phyloP scores from a whole-genome alignment of 2,329 filamentous ascomycete genomes.

The Zarea fungicola region DNA sequence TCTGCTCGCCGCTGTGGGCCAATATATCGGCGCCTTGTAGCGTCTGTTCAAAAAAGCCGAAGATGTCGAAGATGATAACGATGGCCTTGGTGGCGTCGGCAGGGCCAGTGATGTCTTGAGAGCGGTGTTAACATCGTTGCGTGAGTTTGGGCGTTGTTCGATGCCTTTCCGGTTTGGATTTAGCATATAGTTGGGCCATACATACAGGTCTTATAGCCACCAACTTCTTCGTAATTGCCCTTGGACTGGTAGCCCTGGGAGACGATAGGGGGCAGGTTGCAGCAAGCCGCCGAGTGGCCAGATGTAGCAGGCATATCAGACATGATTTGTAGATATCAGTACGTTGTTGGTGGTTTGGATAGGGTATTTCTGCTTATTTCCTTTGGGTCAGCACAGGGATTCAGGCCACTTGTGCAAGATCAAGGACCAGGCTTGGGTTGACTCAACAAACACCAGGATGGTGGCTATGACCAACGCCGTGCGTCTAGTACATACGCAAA shows the following conservation, averaged over 20 bases:
- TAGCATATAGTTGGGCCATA: no score
- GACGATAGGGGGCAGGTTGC: conserved; percentile 55
- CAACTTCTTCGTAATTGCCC: conserved; percentile 52
- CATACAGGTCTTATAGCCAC: conserved; percentile 48
- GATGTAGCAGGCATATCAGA: conserved; percentile 46
- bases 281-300: conserved; percentile 53
- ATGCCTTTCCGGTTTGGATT: not conserved
- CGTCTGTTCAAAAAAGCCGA: conserved; percentile 66
- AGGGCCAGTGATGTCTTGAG: conserved; percentile 43
- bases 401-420: no score
- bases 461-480: not conserved
- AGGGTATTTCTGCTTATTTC: not conserved
- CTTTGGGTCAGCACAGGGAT: not conserved
- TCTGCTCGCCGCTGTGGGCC: conserved; percentile 48
- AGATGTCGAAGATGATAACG: conserved; percentile 51
- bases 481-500: not conserved
- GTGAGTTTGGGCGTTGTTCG: no score
- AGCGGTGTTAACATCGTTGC: conserved; percentile 9
- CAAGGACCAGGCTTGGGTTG: not conserved
- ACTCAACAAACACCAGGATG: no score
- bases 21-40: conserved; percentile 66
- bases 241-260: conserved; percentile 48
- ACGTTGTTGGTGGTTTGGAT: not conserved
- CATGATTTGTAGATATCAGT: conserved; percentile 26
- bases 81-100: conserved; percentile 47